Evolutionary conservation across 2,329 filamentous ascomycete genomes (phyloP), one percentile per base, ranked within the genome.

Genomic region (Fusarium euwallaceae): DNA sequence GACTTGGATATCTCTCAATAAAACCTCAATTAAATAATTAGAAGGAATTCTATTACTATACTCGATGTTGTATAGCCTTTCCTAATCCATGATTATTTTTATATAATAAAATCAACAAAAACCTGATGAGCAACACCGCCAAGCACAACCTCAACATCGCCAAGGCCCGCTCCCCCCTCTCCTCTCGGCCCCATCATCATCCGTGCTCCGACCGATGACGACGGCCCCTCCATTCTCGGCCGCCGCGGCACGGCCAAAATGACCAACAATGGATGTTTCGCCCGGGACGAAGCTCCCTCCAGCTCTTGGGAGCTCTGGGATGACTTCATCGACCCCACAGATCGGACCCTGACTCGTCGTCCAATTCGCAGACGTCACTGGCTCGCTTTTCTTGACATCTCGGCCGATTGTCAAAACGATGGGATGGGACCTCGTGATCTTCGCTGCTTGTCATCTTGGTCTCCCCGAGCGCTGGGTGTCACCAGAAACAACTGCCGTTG

Each of bases 261-360:
- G 34, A 36, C 36, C 58, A 27, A 58, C 36, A 41, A 59, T 41
- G 34, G 36, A 59, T 37, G 20, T 41, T 58, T 53, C 43, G 22
- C 22, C 43, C 14, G 55, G 22, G 16, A n/a, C 4, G 4, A 14
- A 61, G 39, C 41, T 61, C 20, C 8, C 41, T 61, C 20, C 8
- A 24, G 43, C 22, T 24, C 59, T 22, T n/a, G 32, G 20, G 14
- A 39, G 9, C 32, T 53, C 32, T 11, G 43, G 43, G 14, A 17
- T 66, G 63, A 66, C 63, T 60, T 60, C 53, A 66, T 66, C 41
- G 39, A 61, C 63, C 63, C 63, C 63, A 24, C 63, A 41, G 53
- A 66, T 66, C 63, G 8, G 11, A n/a, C 48, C 41, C 60, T 62
- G 60, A 62, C 60, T 62, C 45, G 45, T 36, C 37, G 22, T 3